Evolutionary conservation across 306 rosid genomes (phyloP), one percentile per base, ranked within the genome.

Genomic region (Gleditsia sinensis): DNA sequence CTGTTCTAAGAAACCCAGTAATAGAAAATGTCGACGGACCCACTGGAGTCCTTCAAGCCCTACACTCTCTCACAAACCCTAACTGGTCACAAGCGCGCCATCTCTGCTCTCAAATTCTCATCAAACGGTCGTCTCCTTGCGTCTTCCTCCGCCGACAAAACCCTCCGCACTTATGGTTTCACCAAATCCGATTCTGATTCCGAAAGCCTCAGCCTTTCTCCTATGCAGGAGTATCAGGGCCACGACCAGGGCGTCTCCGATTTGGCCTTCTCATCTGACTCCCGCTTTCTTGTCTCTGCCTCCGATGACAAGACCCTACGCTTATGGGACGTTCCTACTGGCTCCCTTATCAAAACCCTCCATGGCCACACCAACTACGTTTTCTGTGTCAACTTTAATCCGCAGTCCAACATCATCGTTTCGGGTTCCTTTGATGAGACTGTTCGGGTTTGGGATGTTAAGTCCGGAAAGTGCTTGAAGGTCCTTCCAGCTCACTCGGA

Each of bases 381-480:
- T 6, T 94, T 94, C 82, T 94, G 99, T 78, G 97, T 88, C 27
- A 90, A 90, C 71, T 94, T 94, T 74, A 94, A 92, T 42, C 99
- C 99, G 0, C 99, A 92, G 74, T 84, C 90, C 48, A 94, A 94
- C 81, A 60, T 92, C 71, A 89, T 94, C 61, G 97, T 94, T 27
- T 94, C 97, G 4, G 98, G 98, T 14, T 94, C 98, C 33, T 94
- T 90, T 76, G 98, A 90, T 19, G 98, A 94, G 88, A 94, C 97
- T 16, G 97, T 94, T 34, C 90, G 98, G 65, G 84, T 94, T 20
- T 91, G 98, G 98, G 98, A 94, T 16, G 96, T 94, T 0, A 86
- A 91, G 85, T 78, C 90, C 7, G 98, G 95, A 0, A 90, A 87
- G 78, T 94, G 98, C 64, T 78, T 94, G 37, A 94, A 91, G 87